These are phyloP conservation scores for Andrographis paniculata DNA, from an alignment of 305 asterid genomes.

Conservation along the genomic window DNA sequence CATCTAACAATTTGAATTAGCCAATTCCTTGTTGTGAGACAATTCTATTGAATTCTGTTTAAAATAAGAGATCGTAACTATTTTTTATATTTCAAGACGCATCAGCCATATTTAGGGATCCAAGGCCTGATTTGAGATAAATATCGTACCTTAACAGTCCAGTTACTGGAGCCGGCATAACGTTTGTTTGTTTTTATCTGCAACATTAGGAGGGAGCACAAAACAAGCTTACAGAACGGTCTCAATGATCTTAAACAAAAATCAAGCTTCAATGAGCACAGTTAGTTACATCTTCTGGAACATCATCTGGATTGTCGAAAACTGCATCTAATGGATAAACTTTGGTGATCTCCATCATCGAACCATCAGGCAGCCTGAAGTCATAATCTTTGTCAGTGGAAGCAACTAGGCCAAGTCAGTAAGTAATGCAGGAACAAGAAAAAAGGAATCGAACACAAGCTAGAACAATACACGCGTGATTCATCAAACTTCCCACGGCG, in stretches of 20 bases:
- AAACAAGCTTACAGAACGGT: conserved; percentile 13
- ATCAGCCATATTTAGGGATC: background rate
- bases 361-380: conserved; percentile 80
- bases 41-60: no score
- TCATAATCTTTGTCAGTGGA: conserved; percentile 18
- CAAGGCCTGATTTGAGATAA: conserved; percentile 5
- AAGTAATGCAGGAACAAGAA: conserved; percentile 13
- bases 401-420: conserved; percentile 5
- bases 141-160: conserved; percentile 61
- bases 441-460: conserved; percentile 11
- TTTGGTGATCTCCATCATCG: conserved; percentile 83
- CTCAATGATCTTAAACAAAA: conserved; percentile 8
- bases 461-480: conserved; percentile 57
- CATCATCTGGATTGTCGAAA: conserved; percentile 67
- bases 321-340: conserved; percentile 82
- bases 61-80: conserved; percentile 1
- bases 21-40: no score
- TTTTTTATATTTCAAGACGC: background rate
- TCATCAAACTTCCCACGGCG: conserved; percentile 89
- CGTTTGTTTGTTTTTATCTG: conserved; percentile 80
- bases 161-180: conserved; percentile 77
- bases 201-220: conserved; percentile 21
- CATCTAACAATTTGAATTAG: conserved; percentile 5
- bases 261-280: background rate
- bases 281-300: conserved; percentile 72